These are phyloP conservation scores for Hippophae gyantsensis DNA, from an alignment of 306 rosid genomes.

Conservation along the genomic window DNA sequence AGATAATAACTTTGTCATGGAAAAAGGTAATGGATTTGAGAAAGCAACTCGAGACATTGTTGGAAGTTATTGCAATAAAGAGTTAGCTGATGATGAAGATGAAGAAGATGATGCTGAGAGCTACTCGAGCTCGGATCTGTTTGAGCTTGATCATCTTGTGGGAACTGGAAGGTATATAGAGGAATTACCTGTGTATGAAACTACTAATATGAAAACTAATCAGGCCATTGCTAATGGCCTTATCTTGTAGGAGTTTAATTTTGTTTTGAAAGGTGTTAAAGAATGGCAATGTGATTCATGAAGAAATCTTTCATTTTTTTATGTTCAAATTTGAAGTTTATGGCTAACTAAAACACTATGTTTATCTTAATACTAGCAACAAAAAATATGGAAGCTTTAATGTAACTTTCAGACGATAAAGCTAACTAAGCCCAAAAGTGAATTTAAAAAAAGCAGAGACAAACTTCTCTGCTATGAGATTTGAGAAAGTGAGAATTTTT, in stretches of 20 bases:
- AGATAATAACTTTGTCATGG: conserved; percentile 6
- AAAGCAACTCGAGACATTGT: too few species aligned
- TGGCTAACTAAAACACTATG: background rate
- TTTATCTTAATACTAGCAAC: background rate
- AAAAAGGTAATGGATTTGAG: too few species aligned
- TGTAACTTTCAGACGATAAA: conserved; percentile 29
- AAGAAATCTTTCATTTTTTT: too few species aligned
- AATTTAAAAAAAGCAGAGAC: conserved; percentile 26
- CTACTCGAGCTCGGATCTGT: conserved; percentile 63
- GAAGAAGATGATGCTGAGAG: conserved; percentile 45
- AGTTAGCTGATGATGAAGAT: conserved; percentile 12
- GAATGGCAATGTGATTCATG: background rate
- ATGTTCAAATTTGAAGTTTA: too few species aligned
- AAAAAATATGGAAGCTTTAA: conserved; percentile 20
- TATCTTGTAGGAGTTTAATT: conserved; percentile 27
- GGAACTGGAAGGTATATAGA: conserved; percentile 54
- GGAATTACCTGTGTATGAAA: conserved; percentile 75
- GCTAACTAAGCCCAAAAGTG: conserved; percentile 16
- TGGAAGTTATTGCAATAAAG: conserved; percentile 24
- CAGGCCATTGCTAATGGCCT: conserved; percentile 62
- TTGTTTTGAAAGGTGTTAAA: background rate
- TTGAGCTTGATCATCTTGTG: conserved; percentile 59
- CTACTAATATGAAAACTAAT: conserved; percentile 50
- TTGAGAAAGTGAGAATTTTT: conserved; percentile 30
- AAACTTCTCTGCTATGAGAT: conserved; percentile 23